These are phyloP conservation scores for Brasilioporus rufonigricans DNA, from an alignment of 768 basidiomycete genomes.

Conservation along the genomic window DNA sequence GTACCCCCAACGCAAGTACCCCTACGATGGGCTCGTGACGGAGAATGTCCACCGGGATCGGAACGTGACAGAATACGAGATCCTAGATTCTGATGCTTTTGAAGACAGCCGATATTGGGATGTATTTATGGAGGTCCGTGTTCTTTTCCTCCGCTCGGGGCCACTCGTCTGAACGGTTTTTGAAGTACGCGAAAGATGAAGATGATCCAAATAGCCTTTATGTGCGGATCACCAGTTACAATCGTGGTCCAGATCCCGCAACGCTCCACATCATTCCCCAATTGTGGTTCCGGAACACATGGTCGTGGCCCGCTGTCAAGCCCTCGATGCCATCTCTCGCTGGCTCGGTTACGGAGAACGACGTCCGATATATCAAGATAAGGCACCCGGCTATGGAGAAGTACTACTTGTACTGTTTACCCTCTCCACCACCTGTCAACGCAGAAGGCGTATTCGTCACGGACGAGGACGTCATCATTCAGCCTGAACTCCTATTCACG, in stretches of 20 bases:
- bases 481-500: conserved; percentile 88
- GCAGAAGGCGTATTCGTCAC: conserved; percentile 61
- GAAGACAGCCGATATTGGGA: conserved; percentile 98
- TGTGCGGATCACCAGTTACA: conserved; percentile 93
- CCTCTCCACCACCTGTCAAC: conserved; percentile 88
- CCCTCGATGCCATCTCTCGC: conserved; percentile 63
- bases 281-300: conserved; percentile 96
- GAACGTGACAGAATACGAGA: conserved; percentile 89
- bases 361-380: conserved; percentile 62
- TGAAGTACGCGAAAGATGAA: conserved; percentile 95
- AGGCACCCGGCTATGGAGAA: conserved; percentile 74
- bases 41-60: conserved; percentile 83
- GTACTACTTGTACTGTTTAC: conserved; percentile 83
- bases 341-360: conserved; percentile 46
- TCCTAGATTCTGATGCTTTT: conserved; percentile 88
- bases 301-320: conserved; percentile 85
- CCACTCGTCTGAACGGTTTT: conserved; percentile 1
- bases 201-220: conserved; percentile 86
- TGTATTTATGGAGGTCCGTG: conserved; percentile 89
- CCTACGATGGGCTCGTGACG: conserved; percentile 89
- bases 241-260: conserved; percentile 93
- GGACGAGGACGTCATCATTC: conserved; percentile 56
- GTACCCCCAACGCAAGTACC: conserved; percentile 89
- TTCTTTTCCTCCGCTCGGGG: conserved; percentile 4
- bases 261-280: conserved; percentile 94